Base-by-base conservation (phyloP, 805 yeast genomes). In the Cyberlindnera subsufficiens region DNA sequence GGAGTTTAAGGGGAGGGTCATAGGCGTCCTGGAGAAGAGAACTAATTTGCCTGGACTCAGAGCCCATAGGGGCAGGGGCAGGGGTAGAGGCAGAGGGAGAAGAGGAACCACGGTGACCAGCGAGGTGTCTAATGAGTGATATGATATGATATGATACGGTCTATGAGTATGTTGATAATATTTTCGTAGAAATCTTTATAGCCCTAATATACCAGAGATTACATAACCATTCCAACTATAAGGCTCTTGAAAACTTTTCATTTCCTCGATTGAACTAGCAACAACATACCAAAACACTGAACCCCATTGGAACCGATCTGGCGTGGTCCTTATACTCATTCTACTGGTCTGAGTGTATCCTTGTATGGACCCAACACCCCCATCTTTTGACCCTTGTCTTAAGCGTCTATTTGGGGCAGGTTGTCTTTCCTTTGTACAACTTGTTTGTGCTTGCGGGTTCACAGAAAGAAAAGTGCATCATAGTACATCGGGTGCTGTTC, bases 11-110 rank as follows among this genome's bases (percentile, higher is more conserved):
- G 77, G 71, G 1, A 66, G 80, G 44, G 67, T 60, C 19, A 64
- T 81, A 30, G 64, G 64, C 35, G 78, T 78, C 3, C 61, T 68
- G 35, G 60, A 60, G 37, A 79, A 79, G 53, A 68, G 82, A 62
- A 77, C 83, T 7, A 77, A 77, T 45, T 52, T 72, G 19, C 79
- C 79, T 2, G 75, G 80, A 4, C 68, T 67, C 41, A 47, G 63
- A 15, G 61, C 64, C 35, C 43, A 51, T 14, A 52, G 60, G n/a
- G 52, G 56, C 7, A 32, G 55, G 30, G 54, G 55, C n/a, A 32
- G 53, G 9, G 50, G 46, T 18, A 33, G 53, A 17, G 52, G 49
- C 7, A 22, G 43, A 14, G 41, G 46, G 19, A 39, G 50, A 9
- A 40, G 46, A 13, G 29, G 25, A 29, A 38, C 41, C 20, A 39